phyloP scores from a whole-genome alignment of 169 alveolate species.

The Eimeria brunetti region DNA sequence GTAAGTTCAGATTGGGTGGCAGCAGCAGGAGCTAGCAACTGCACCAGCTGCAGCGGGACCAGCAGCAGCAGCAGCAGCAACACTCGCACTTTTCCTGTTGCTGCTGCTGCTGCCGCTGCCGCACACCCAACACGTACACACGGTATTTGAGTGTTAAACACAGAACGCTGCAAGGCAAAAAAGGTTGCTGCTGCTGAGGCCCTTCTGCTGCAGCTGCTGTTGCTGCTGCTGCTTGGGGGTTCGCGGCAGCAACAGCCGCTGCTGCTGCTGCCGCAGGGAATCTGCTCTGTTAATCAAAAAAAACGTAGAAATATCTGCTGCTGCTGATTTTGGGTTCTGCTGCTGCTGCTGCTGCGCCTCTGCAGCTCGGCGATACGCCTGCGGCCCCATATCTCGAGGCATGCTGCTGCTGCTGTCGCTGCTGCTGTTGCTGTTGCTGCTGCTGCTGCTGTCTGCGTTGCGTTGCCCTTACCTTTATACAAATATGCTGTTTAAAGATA shows the following conservation, averaged over 20 bases:
- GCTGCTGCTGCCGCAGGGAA: constrained; percentile 8
- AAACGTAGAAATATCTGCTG: not conserved
- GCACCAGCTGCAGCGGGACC: not conserved
- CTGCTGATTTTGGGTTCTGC: not conserved
- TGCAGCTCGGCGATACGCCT: not conserved
- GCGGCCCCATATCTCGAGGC: constrained; percentile 57
- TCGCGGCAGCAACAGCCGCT: constrained; percentile 25
- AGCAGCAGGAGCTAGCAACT: not conserved
- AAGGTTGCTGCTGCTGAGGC: not conserved
- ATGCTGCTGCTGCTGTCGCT: constrained; percentile 48
- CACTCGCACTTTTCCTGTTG: not conserved
- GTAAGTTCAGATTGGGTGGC: not conserved
- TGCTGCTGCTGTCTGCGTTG: not conserved
- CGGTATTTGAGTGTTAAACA: not conserved
- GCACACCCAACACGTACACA: not conserved
- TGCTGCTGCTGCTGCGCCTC: constrained; percentile 32
- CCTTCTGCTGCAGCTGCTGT: constrained; percentile 28
- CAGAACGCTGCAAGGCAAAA: not conserved
- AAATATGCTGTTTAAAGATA: not conserved
- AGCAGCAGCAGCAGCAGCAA: constrained; percentile 6
- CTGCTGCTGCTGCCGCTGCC: constrained; percentile 1
- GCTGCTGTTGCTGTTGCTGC: constrained; percentile 34
- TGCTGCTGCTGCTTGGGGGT: constrained; percentile 34
- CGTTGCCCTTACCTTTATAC: not conserved
- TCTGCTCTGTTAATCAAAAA: not conserved